Conservation (phyloP, 345 rosid species). For the Adansonia digitata region DNA sequence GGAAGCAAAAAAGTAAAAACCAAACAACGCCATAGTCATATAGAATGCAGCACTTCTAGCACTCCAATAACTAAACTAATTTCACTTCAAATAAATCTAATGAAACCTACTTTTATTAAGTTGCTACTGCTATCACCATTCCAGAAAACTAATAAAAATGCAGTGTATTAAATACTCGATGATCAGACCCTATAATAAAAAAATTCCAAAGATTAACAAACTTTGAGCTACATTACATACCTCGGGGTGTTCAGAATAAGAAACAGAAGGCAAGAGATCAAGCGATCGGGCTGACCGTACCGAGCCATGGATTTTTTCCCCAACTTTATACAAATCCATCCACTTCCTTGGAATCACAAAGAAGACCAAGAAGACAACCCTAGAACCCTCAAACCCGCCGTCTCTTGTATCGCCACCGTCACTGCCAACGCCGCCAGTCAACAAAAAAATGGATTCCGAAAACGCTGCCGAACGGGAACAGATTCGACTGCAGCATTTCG, state of each 20-base stretch:
- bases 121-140: neutral
- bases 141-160: neutral
- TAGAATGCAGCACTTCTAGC: neutral
- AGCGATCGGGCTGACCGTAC: slow-evolving; percentile 86
- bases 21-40: neutral
- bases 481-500: slow-evolving; percentile 79
- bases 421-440: slow-evolving; percentile 32
- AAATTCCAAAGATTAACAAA: neutral
- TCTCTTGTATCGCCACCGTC: slow-evolving; percentile 60
- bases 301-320: slow-evolving; percentile 84
- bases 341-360: slow-evolving; percentile 65
- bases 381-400: slow-evolving; percentile 64
- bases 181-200: too few relatives aligned
- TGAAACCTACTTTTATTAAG: neutral
- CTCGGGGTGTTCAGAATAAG: slow-evolving; percentile 77
- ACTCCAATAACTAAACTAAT: neutral
- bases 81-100: neutral
- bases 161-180: neutral
- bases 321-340: slow-evolving; percentile 91
- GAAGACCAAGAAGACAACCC: slow-evolving; percentile 78
- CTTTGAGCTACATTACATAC: slow-evolving; percentile 25
- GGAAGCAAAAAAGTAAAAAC: neutral
- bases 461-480: slow-evolving; percentile 55
- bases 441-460: slow-evolving; percentile 56
- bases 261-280: slow-evolving; percentile 61